Percentiles rank a stretch among this genome's conserved stretches.
Conservation (phyloP, 495 filamentous ascomycete species). For the Talaromyces wortmannii region DNA sequence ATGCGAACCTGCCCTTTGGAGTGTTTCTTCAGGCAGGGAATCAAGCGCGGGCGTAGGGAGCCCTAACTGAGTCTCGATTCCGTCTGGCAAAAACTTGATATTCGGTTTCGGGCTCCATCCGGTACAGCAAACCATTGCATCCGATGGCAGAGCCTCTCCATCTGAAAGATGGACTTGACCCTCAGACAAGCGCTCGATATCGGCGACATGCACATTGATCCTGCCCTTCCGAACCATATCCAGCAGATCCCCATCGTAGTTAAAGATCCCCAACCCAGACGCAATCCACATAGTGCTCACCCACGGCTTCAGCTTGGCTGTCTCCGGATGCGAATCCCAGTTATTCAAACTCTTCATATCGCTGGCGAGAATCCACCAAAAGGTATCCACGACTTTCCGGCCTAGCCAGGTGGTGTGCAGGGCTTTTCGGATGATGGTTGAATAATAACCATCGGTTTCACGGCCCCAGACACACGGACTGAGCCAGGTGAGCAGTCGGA, state of each 20-base stretch:
- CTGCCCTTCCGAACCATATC: conserved; percentile 50
- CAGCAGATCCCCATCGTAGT: conserved; percentile 62
- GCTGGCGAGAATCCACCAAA: conserved; percentile 57
- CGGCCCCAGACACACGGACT: conserved; percentile 55
- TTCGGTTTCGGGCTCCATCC: conserved; percentile 61
- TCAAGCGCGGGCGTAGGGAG: conserved; percentile 25
- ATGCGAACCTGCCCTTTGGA: conserved; percentile 51
- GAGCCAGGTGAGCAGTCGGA: conserved; percentile 58
- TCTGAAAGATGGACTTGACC: conserved; percentile 49
- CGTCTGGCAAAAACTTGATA: conserved; percentile 55
- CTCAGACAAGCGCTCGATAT: conserved; percentile 45
- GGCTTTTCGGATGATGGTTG: conserved; percentile 34
- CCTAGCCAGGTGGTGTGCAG: conserved; percentile 64
- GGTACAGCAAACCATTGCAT: conserved; percentile 64
- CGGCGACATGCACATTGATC: conserved; percentile 53
- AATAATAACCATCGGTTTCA: conserved; percentile 38
- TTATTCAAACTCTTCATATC: conserved; percentile 54
- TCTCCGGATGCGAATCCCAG: conserved; percentile 56
- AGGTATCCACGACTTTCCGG: conserved; percentile 57
- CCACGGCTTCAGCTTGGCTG: conserved; percentile 59
- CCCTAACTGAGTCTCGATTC: conserved; percentile 29
- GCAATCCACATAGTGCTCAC: conserved; percentile 56
- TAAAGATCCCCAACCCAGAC: conserved; percentile 57
- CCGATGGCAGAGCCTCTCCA: conserved; percentile 41
- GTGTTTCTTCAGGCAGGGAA: conserved; percentile 16